phyloP scores from a whole-genome alignment of 331 rosid genomes.

The Arachis monticola region DNA sequence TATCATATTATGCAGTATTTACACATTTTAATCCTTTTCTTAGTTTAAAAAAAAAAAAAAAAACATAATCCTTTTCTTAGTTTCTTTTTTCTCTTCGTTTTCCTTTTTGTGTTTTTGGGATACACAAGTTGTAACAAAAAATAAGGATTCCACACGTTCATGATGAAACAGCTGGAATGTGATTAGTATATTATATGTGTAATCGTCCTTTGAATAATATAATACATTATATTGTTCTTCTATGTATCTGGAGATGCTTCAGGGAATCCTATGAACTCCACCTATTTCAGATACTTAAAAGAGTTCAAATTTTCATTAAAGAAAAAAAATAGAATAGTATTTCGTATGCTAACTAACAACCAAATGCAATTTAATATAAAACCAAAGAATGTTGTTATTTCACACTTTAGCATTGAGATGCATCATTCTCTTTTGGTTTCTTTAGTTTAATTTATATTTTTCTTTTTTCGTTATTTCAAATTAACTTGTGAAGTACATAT shows the following conservation, averaged over 20 bases:
- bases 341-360: neutral
- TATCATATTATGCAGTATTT: neutral
- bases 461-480: neutral
- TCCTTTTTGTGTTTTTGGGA: conserved; percentile 29
- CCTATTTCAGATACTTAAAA: neutral
- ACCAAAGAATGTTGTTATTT: neutral
- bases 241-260: neutral
- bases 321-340: no score
- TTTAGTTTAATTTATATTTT: no score
- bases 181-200: conserved; percentile 18
- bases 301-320: neutral
- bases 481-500: no score
- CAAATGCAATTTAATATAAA: neutral
- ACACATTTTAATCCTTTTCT: neutral
- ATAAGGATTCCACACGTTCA: conserved; percentile 27
- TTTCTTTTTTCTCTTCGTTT: neutral
- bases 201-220: conserved; percentile 20
- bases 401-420: neutral
- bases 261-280: conserved; percentile 38
- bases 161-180: conserved; percentile 34
- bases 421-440: neutral
- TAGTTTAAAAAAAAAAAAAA: neutral
- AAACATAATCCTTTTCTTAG: no score
- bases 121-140: conserved; percentile 27
- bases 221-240: conserved; percentile 17